These are phyloP conservation scores for Cladophialophora bantiana DNA, from an alignment of 2,329 filamentous ascomycete genomes.

Conservation along the genomic window DNA sequence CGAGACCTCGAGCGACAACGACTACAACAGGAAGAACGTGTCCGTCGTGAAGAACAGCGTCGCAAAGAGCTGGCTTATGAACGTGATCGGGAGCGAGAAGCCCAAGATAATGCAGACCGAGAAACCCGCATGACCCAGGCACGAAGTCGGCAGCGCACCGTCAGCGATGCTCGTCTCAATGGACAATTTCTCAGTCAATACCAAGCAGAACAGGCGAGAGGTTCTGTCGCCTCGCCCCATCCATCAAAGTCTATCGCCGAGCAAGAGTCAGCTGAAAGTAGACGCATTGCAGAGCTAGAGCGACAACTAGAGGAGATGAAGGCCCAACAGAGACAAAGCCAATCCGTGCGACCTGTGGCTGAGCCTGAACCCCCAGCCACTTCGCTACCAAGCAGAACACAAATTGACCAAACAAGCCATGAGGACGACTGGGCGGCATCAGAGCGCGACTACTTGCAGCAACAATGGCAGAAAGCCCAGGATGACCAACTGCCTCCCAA, in stretches of 20 bases:
- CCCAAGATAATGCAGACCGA: conserved; percentile 72
- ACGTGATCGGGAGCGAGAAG: conserved; percentile 68
- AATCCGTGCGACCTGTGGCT: not conserved
- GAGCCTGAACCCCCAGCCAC: conserved; percentile 22
- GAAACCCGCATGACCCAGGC: conserved; percentile 73
- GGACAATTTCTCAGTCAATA: conserved; percentile 90
- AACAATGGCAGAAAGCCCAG: conserved; percentile 60
- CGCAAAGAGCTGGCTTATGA: conserved; percentile 63
- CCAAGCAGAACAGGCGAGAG: conserved; percentile 69
- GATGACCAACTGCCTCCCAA: conserved; percentile 40
- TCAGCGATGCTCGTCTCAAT: conserved; percentile 72
- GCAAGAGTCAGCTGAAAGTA: conserved; percentile 59
- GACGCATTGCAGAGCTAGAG: conserved; percentile 81
- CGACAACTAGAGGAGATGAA: conserved; percentile 71
- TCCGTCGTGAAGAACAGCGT: conserved; percentile 56
- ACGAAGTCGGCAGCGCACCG: conserved; percentile 65
- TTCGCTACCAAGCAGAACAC: conserved; percentile 28
- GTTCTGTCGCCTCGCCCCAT: conserved; percentile 36
- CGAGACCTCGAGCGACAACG: conserved; percentile 63
- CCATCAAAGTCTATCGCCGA: conserved; percentile 47
- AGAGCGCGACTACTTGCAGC: conserved; percentile 65
- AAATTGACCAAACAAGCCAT: conserved; percentile 53
- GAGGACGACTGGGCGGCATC: conserved; percentile 66
- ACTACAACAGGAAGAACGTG: conserved; percentile 52
- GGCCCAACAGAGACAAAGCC: conserved; percentile 63